phyloP scores from a whole-genome alignment of 495 filamentous ascomycete genomes.

The Hypomontagnella monticulosa region DNA sequence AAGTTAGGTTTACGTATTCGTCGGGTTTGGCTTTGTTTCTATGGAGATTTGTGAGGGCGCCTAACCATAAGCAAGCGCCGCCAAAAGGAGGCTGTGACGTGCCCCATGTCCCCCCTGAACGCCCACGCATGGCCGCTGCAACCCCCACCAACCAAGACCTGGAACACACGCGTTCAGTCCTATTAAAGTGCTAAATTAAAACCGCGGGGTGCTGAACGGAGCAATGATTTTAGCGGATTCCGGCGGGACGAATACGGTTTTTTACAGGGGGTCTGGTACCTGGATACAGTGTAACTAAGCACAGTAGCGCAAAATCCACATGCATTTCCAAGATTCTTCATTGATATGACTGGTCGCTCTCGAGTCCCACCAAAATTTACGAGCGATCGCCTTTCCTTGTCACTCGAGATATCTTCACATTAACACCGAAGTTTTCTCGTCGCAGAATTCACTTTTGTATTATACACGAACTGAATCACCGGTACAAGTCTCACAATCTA shows the following conservation, averaged over 20 bases:
- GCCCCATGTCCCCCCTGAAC: background rate
- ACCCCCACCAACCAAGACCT: constrained; percentile 29
- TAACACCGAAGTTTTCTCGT: background rate
- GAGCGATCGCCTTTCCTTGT: background rate
- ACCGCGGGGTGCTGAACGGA: constrained; percentile 35
- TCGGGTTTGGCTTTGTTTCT: constrained; percentile 11
- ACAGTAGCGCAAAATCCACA: background rate
- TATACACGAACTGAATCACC: constrained; percentile 1
- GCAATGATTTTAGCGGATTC: constrained; percentile 41
- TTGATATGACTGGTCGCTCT: background rate
- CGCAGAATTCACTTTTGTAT: background rate
- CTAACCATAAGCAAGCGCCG: constrained; percentile 25
- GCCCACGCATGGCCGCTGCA: too few relatives aligned
- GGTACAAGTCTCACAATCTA: constrained; percentile 6
- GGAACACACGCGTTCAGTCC: constrained; percentile 19
- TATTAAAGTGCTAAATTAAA: background rate
- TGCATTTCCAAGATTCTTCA: background rate
- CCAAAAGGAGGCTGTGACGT: constrained; percentile 43
- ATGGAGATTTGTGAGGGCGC: constrained; percentile 3
- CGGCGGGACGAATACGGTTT: constrained; percentile 28
- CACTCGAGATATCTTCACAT: background rate
- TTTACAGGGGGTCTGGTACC: background rate
- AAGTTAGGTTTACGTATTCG: background rate
- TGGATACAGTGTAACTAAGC: background rate
- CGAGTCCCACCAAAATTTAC: constrained; percentile 7